These are phyloP conservation scores for Conticribra weissflogii DNA, from an alignment of 108 stramenopile species.

Conservation along the genomic window DNA sequence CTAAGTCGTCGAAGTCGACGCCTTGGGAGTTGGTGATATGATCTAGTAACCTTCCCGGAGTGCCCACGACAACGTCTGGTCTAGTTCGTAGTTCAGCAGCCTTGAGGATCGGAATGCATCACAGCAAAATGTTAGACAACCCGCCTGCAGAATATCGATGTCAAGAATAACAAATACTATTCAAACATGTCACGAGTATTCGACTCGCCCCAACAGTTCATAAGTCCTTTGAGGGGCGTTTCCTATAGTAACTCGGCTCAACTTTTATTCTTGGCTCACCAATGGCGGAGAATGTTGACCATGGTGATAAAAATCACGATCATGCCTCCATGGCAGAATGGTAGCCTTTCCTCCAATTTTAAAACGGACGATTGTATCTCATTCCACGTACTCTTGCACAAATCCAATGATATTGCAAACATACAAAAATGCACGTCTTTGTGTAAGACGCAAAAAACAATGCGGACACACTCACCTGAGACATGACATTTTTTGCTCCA, in stretches of 20 bases:
- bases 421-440: no score
- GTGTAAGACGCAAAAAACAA: no score
- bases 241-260: conserved; percentile 47
- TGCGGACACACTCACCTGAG: conserved; percentile 77
- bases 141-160: no score
- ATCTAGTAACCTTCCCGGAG: conserved; percentile 96
- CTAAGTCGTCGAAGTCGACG: conserved; percentile 90
- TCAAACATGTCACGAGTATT: conserved; percentile 41
- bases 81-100: conserved; percentile 90
- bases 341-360: no score
- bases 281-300: conserved; percentile 37
- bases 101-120: conserved; percentile 7
- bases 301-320: conserved; percentile 28
- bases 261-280: conserved; percentile 36
- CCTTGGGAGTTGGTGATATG: conserved; percentile 91
- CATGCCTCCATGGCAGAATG: conserved; percentile 49
- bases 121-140: no score
- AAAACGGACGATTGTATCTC: no score
- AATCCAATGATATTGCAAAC: no score
- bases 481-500: conserved; percentile 92
- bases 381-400: no score
- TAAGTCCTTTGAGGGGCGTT: conserved; percentile 39
- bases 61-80: conserved; percentile 95
- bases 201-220: conserved; percentile 45
- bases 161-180: no score